Evolutionary conservation across 495 filamentous ascomycete genomes (phyloP), one percentile per base, ranked within the genome.

Genomic region (Hypoxylon perforatum): DNA sequence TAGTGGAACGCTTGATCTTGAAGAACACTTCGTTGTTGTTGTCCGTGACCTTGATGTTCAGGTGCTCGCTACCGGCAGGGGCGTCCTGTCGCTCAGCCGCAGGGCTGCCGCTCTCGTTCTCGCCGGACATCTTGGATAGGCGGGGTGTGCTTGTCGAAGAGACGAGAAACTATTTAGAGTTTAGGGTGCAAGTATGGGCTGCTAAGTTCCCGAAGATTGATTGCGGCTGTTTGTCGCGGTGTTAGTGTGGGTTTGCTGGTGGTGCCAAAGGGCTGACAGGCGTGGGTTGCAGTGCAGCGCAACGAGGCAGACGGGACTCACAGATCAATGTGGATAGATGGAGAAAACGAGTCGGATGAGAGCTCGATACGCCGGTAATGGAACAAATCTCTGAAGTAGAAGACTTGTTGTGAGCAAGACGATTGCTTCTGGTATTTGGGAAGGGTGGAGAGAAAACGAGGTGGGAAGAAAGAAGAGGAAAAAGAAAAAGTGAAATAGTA

Each of bases 11-110:
- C 88, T 99, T 99, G 80, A 99, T 99, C 84, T 99, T 99, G 85
- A 99, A 99, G 79, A 99, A 99, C 66, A 99, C 96, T 70, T 99
- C 96, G 72, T 99, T 99, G 82, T 99, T 97, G 81, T 97, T 97
- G 69, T 99, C 96, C 0, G 96, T 98, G n/a, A 99, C 96, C 75
- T 99, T 99, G 84, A 99, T 98, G 77, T 99, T 99, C 7, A 99
- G 84, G 77, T 99, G 96, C 77, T 98, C 96, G 35, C 76, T 79
- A 21, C 84, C 78, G 42, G 63, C 70, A 42, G 69, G 63, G 28
- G 64, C 67, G 30, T 73, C 73, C 55, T 63, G 71, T 39, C 79
- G 78, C 12, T 84, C 85, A 56, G 85, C 85, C 35, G 83, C 83
- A 39, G 88, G 86, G 56, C 84, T 88, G 39, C 83, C 84, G 65